Base-by-base conservation (phyloP, 805 yeast genomes). In the Limtongozyma cylindracea region DNA sequence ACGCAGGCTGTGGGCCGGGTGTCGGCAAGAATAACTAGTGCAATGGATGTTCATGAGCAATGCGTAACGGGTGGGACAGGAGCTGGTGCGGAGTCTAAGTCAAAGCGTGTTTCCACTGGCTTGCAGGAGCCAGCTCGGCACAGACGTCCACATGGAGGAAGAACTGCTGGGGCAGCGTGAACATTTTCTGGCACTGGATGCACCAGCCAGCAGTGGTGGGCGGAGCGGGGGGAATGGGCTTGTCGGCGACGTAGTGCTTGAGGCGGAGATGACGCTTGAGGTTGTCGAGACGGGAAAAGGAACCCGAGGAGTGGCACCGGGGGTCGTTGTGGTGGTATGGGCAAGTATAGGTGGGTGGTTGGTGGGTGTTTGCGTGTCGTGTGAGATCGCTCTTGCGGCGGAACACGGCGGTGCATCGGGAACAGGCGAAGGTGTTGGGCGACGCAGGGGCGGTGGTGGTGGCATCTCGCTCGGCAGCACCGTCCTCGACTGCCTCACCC, bases 231-330 rank as follows among this genome's bases (percentile, higher is more conserved):
- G 25, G 32, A 19, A 39, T 38, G 34, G 45, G 45, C 25, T 44
- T 45, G 28, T 53, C 60, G 23, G 49, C 62, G 16, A 61, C 64
- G 35, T 54, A 67, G 41, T 73, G 88, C 19, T 72, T 77, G 19
- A 72, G 49, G 23, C 61, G 52, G 24, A 73, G 44, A 40, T 73
- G 88, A 20, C 88, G 52, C 31, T 72, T 72, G 29, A 72, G 46
- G 15, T 73, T 82, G 34, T 73, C 88, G 27, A 70, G 43, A 20
- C 88, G 49, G 32, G 63, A 65, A 43, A 73, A 73, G 0, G 76
- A 60, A 10, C 84, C 82, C 11, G 72, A 76, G 30, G 69, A 70
- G 39, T 72, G 88, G 37, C 82, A 72, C 5, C 72, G 59, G 4
- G 69, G 64, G 31, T 66, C 73, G 13, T 54, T 48, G 24, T 53